Base-by-base conservation (phyloP, 2,329 filamentous ascomycete species). In the Colletotrichum caudatum region DNA sequence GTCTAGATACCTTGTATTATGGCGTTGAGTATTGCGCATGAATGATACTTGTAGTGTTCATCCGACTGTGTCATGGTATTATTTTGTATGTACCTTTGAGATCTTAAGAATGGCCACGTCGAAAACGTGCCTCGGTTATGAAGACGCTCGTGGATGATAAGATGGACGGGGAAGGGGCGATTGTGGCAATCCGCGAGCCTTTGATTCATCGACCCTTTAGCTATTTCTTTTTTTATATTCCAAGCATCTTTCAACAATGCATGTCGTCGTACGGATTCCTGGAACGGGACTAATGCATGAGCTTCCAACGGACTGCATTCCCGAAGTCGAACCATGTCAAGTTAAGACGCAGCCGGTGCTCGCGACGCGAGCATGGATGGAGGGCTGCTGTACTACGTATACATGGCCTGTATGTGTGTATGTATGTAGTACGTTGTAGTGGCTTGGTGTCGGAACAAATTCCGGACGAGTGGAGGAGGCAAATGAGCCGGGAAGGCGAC, bases 271-370 rank as follows among this genome's bases (percentile, higher is more conserved):
- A 51, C 41, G 37, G 26, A 35, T 35, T 11, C 20, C 39, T 18
- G 5, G 39, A 23, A 56, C 16, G 37, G 37, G 33, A 58, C 23
- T 58, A 53, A 51, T 71, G 64, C 64, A 71, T 63, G 53, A 51
- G 44, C 48, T n/a, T 41, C 26, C 69, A 44, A 39, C 60, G 65
- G 69, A 64, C 59, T 23, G 33, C 65, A 60, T 41, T 54, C 59
- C 53, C 53, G 16, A 69, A 33, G 65, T 39, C 39, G 54, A 58
- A 59, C 29, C 29, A 26, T 33, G 46, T 59, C 48, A 64, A 69
- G 65, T 59, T 59, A 64, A 69, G 65, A 69, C 5, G 51, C 12
- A 39, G 58, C 41, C 4, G 26, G 23, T 23, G 68, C 56, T 61
- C 41, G 41, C 39, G 58, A 59, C 63, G 65, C 48, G 56, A 51